phyloP scores from a whole-genome alignment of 805 yeast genomes.

The Pichia thaimueangensis region DNA sequence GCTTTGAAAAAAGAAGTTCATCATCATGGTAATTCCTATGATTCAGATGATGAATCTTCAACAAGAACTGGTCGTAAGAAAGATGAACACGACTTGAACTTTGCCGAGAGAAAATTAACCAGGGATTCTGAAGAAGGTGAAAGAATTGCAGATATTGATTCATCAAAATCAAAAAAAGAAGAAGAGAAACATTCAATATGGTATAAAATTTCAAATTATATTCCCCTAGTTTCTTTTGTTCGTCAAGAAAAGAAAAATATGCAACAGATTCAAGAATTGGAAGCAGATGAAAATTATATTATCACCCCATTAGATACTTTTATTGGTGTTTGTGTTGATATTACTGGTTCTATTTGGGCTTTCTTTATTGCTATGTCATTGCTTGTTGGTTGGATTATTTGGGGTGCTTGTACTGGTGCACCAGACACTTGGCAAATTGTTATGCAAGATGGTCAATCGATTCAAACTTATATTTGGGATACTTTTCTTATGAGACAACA shows the following conservation, averaged over 20 bases:
- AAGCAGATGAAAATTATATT: conserved; percentile 9
- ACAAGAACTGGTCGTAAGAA: no score
- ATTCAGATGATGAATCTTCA: no score
- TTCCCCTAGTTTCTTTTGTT: not conserved
- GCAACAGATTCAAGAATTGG: conserved; percentile 4
- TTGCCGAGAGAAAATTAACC: no score
- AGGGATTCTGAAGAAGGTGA: no score
- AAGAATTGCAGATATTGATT: no score
- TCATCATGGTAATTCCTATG: no score
- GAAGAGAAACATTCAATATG: no score
- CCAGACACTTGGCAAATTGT: conserved; percentile 35
- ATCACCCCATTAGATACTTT: conserved; percentile 10
- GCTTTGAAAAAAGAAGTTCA: no score
- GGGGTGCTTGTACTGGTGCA: conserved; percentile 25
- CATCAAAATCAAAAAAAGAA: no score
- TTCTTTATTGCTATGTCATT: conserved; percentile 26
- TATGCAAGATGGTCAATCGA: conserved; percentile 37
- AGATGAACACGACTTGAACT: no score
- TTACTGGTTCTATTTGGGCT: conserved; percentile 17
- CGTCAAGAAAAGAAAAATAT: not conserved
- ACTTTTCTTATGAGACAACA: conserved; percentile 37
- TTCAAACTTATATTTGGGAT: conserved; percentile 35
- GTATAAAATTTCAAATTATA: no score
- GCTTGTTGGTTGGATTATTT: conserved; percentile 15
- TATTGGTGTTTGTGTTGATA: conserved; percentile 11